Evolutionary conservation across 768 basidiomycete species (phyloP).

Genomic region (Mycena capillaripes): DNA sequence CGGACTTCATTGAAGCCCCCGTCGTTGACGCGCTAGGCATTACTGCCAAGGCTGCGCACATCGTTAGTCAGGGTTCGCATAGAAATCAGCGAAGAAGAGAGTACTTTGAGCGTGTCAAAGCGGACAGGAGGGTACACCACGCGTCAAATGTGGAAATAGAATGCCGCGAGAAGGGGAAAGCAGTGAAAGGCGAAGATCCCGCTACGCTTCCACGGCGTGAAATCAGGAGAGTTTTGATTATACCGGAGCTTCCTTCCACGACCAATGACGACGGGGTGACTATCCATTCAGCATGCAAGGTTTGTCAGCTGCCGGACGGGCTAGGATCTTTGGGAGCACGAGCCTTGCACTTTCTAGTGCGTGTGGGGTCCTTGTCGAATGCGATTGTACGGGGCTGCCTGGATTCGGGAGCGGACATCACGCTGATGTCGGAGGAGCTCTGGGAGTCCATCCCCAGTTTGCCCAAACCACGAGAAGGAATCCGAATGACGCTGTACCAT

Average conservation of each 20-base stretch:
- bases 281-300: slow-evolving; percentile 36
- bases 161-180: slow-evolving; percentile 21
- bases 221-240: neutral
- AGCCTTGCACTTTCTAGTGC: neutral
- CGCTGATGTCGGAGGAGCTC: neutral
- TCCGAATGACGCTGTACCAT: slow-evolving; percentile 32
- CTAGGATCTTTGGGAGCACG: neutral
- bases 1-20: neutral
- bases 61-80: neutral
- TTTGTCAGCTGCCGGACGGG: neutral
- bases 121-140: neutral
- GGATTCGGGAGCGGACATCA: too few relatives aligned
- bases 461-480: slow-evolving; percentile 3
- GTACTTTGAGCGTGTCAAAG: neutral
- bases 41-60: neutral
- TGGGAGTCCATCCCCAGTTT: neutral
- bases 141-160: too few relatives aligned
- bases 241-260: neutral
- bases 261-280: slow-evolving; percentile 12
- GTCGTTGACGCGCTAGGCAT: neutral
- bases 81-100: neutral
- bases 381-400: neutral
- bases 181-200: neutral
- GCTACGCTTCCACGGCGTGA: neutral
- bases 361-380: neutral